A percentile compares a stretch with the other conserved stretches of the same genome.
These are phyloP conservation scores for Kwoniella pini DNA, from an alignment of 768 basidiomycete species.

Conservation along the genomic window DNA sequence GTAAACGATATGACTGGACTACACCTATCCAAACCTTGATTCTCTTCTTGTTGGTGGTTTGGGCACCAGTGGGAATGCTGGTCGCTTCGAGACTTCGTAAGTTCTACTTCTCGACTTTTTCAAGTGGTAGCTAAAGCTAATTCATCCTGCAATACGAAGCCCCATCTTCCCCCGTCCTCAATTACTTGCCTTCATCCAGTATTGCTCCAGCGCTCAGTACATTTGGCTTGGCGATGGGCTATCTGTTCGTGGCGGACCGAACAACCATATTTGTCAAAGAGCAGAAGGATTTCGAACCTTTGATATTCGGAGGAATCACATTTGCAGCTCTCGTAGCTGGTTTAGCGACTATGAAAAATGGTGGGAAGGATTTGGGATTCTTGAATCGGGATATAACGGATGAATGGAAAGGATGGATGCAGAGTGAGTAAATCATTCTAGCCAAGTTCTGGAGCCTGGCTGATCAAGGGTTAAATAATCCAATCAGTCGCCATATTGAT, in stretches of 20 bases:
- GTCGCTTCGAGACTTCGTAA: slow-evolving; percentile 49
- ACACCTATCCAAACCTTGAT: slow-evolving; percentile 54
- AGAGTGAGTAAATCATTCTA: slow-evolving; percentile 62
- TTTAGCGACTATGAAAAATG: slow-evolving; percentile 65
- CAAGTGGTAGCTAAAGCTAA: not conserved
- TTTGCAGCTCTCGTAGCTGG: slow-evolving; percentile 64
- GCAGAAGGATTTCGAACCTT: slow-evolving; percentile 75
- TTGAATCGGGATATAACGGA: slow-evolving; percentile 90
- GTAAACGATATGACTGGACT: slow-evolving; percentile 72
- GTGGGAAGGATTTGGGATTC: slow-evolving; percentile 82
- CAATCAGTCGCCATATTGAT: slow-evolving; percentile 77
- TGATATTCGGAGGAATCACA: slow-evolving; percentile 65
- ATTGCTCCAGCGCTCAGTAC: slow-evolving; percentile 60
- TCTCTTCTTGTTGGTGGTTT: slow-evolving; percentile 44
- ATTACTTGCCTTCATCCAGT: slow-evolving; percentile 37
- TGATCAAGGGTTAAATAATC: no score
- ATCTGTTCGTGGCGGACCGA: slow-evolving; percentile 80
- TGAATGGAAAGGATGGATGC: slow-evolving; percentile 99
- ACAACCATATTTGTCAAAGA: slow-evolving; percentile 85
- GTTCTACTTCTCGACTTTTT: slow-evolving; percentile 17
- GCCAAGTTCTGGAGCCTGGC: not conserved
- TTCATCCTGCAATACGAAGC: slow-evolving; percentile 18
- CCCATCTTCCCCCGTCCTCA: slow-evolving; percentile 24
- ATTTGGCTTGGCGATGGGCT: slow-evolving; percentile 66
- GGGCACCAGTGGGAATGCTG: slow-evolving; percentile 60